Percentiles rank a stretch among this genome's conserved stretches.
Evolutionary conservation across 306 rosid genomes (phyloP).

Genomic region (Cucumis cinereus): DNA sequence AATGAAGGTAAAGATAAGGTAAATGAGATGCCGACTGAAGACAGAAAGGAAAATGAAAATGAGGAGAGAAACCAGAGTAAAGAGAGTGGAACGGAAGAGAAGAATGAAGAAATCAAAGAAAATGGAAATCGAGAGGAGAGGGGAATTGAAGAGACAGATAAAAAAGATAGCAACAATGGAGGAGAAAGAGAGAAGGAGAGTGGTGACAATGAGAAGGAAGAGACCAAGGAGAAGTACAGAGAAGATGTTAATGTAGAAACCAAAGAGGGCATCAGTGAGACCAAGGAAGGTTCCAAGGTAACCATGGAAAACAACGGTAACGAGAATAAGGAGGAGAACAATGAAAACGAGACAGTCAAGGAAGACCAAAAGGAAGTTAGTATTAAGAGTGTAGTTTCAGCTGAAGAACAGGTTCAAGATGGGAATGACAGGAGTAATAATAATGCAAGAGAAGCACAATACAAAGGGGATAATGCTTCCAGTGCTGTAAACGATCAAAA

Average conservation of each 20-base stretch:
- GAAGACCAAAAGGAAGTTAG: constrained; percentile 30
- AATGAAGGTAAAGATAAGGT: constrained; percentile 12
- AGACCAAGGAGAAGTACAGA: constrained; percentile 10
- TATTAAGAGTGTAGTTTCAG: constrained; percentile 36
- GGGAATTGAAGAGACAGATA: constrained; percentile 2
- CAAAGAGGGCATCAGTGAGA: constrained; percentile 10
- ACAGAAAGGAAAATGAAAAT: constrained; percentile 8
- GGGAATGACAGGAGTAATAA: constrained; percentile 32
- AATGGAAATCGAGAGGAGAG: constrained; percentile 8
- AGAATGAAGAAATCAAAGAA: constrained; percentile 15
- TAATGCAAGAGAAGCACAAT: constrained; percentile 52
- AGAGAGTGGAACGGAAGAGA: neutral
- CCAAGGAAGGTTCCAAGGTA: neutral
- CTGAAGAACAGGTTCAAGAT: constrained; percentile 43
- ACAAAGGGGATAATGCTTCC: constrained; percentile 73
- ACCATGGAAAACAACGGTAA: neutral
- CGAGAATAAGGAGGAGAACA: constrained; percentile 23
- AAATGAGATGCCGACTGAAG: constrained; percentile 30
- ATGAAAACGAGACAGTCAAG: constrained; percentile 15
- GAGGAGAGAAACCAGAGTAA: neutral
- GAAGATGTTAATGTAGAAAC: constrained; percentile 3
- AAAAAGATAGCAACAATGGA: constrained; percentile 9
- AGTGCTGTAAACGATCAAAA: constrained; percentile 56
- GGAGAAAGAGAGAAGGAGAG: constrained; percentile 13
- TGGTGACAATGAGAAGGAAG: neutral